phyloP scores from a whole-genome alignment of 495 filamentous ascomycete species.

The Podospora comata region DNA sequence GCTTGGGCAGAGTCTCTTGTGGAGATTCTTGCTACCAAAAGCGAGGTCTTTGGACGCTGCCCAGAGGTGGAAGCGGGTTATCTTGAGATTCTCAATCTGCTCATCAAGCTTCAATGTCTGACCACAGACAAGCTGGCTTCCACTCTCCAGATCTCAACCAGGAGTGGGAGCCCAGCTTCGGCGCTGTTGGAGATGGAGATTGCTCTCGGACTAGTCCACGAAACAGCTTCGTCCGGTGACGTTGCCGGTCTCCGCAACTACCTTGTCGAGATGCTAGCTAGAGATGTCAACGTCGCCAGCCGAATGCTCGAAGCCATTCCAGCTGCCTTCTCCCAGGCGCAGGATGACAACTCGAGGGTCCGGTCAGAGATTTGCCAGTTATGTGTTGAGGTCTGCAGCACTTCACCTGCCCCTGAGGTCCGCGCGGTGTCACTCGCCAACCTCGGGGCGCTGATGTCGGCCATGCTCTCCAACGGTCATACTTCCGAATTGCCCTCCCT shows the following conservation, averaged over 20 bases:
- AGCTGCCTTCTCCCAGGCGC: conserved; percentile 23
- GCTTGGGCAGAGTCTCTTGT: conserved; percentile 20
- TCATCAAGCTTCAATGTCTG: conserved; percentile 20
- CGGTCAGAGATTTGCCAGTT: conserved; percentile 25
- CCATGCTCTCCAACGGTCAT: conserved; percentile 15
- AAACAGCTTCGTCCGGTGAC: conserved; percentile 19
- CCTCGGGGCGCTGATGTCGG: conserved; percentile 36
- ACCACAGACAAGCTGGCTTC: not conserved
- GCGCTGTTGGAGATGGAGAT: conserved; percentile 28
- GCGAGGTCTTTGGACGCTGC: conserved; percentile 24
- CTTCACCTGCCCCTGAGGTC: conserved; percentile 33
- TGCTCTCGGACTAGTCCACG: conserved; percentile 22
- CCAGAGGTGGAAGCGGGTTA: conserved; percentile 40
- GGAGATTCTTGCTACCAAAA: conserved; percentile 6
- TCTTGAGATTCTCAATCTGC: conserved; percentile 41
- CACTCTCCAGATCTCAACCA: not conserved
- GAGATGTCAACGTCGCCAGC: conserved; percentile 32
- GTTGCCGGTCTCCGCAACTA: conserved; percentile 16
- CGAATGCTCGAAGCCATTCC: conserved; percentile 34
- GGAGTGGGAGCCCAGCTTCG: conserved; percentile 8
- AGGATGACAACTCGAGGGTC: not conserved
- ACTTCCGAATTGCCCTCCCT: conserved; percentile 22
- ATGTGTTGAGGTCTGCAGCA: conserved; percentile 26
- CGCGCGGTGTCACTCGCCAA: conserved; percentile 38
- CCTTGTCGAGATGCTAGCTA: conserved; percentile 16